Conservation (phyloP, 2,329 filamentous ascomycete genomes). For the Juglanconis oblonga region DNA sequence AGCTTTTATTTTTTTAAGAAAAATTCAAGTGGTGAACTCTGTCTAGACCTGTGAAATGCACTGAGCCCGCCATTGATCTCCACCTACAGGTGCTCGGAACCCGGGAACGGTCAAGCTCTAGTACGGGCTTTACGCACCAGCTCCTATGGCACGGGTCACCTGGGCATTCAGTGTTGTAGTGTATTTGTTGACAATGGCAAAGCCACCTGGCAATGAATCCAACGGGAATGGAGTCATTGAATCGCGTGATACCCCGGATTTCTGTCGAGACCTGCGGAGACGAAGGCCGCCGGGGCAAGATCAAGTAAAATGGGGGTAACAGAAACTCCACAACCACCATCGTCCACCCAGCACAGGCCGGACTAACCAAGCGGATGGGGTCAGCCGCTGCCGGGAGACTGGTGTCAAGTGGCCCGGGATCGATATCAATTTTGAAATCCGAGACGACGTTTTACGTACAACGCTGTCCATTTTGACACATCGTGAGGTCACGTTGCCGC, state of each 20-base stretch:
- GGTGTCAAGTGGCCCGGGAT: constrained; percentile 1
- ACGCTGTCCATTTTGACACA: constrained; percentile 14
- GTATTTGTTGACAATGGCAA: too few relatives aligned
- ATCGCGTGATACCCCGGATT: constrained; percentile 16
- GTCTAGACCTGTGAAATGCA: too few relatives aligned
- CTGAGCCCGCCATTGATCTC: too few relatives aligned
- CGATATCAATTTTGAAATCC: not conserved
- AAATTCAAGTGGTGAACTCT: too few relatives aligned
- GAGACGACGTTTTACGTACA: constrained; percentile 17
- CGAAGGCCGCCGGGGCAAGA: not conserved
- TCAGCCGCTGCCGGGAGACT: constrained; percentile 16
- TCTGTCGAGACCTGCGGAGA: not conserved
- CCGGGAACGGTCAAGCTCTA: too few relatives aligned
- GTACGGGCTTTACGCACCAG: too few relatives aligned
- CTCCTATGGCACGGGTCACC: too few relatives aligned
- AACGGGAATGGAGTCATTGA: too few relatives aligned
- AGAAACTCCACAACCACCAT: constrained; percentile 8
- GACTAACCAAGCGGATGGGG: constrained; percentile 16
- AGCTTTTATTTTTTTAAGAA: too few relatives aligned
- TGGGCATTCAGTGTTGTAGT: too few relatives aligned
- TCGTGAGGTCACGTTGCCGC: constrained; percentile 18
- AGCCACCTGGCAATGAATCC: too few relatives aligned
- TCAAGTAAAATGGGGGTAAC: constrained; percentile 21
- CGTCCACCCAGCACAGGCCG: constrained; percentile 5
- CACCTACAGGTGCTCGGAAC: too few relatives aligned